A percentile compares a stretch with the other conserved stretches of the same genome.
Conservation (phyloP, 2,329 filamentous ascomycete species). For the Fusarium nelsonii region DNA sequence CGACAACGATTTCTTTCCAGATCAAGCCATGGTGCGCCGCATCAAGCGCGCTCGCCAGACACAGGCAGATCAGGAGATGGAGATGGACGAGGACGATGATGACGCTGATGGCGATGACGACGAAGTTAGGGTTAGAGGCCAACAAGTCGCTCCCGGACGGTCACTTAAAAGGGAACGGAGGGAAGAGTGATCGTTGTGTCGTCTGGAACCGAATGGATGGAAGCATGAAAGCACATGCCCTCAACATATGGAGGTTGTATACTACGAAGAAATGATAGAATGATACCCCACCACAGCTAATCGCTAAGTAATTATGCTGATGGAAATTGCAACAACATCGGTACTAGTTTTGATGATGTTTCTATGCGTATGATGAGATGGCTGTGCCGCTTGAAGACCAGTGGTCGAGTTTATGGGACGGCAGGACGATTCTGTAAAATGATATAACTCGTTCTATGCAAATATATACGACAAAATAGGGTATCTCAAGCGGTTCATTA, state of each 20-base stretch:
- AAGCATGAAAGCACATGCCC: not conserved
- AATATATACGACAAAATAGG: slow-evolving; percentile 12
- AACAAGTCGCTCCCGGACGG: slow-evolving; percentile 40
- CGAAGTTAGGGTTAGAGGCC: slow-evolving; percentile 45
- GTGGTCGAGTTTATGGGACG: no score
- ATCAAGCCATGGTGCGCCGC: slow-evolving; percentile 68
- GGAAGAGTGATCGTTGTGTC: not conserved
- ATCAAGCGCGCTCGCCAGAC: slow-evolving; percentile 67
- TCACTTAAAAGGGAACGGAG: slow-evolving; percentile 44
- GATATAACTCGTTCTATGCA: slow-evolving; percentile 8
- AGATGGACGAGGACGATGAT: slow-evolving; percentile 48
- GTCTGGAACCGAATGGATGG: not conserved
- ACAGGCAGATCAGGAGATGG: slow-evolving; percentile 58
- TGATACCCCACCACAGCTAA: slow-evolving; percentile 39
- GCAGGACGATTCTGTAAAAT: not conserved
- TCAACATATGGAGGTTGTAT: slow-evolving; percentile 12
- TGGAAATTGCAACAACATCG: not conserved
- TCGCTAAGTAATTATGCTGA: not conserved
- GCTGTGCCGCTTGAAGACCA: not conserved
- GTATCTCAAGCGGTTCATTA: slow-evolving; percentile 27
- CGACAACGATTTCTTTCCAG: slow-evolving; percentile 65
- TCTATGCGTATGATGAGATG: not conserved
- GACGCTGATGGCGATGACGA: slow-evolving; percentile 41
- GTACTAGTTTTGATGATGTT: not conserved
- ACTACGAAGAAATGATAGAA: slow-evolving; percentile 32